Evolutionary conservation across 2,329 filamentous ascomycete genomes (phyloP).

Genomic region (Talaromyces atroroseus): DNA sequence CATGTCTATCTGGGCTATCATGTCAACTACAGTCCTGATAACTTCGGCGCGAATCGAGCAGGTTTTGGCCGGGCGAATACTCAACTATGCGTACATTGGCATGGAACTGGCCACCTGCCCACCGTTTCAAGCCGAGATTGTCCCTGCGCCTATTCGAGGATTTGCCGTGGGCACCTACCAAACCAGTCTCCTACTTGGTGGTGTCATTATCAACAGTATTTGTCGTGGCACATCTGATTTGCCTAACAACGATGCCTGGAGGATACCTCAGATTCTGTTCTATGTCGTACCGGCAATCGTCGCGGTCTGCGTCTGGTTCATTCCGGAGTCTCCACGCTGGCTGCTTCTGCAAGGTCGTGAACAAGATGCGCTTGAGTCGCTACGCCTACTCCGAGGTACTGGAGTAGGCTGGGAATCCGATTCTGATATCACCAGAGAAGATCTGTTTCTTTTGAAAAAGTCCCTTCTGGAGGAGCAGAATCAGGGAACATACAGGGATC

Average conservation of each 20-base stretch:
- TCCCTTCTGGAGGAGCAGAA: constrained; percentile 13
- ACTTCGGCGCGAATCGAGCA: constrained; percentile 11
- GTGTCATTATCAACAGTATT: constrained; percentile 19
- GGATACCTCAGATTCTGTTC: constrained; percentile 22
- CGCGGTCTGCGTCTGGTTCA: constrained; percentile 21
- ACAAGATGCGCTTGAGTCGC: constrained; percentile 29
- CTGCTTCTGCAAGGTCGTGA: constrained; percentile 21
- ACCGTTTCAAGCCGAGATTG: constrained; percentile 12
- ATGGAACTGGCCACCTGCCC: constrained; percentile 14
- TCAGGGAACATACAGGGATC: constrained; percentile 10
- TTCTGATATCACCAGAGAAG: constrained; percentile 5
- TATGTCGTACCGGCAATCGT: constrained; percentile 22
- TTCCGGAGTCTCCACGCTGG: constrained; percentile 26
- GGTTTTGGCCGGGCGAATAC: constrained; percentile 10
- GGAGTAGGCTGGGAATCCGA: background rate
- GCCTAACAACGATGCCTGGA: constrained; percentile 27
- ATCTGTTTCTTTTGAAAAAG: constrained; percentile 7
- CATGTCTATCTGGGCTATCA: constrained; percentile 13
- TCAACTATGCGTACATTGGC: constrained; percentile 13
- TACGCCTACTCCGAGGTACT: constrained; percentile 32
- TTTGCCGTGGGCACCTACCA: constrained; percentile 14
- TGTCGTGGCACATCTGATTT: constrained; percentile 18
- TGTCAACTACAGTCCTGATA: constrained; percentile 10
- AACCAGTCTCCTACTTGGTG: constrained; percentile 17
- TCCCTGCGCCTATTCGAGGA: constrained; percentile 12